Evolutionary conservation across 2,329 filamentous ascomycete genomes (phyloP), one percentile per base, ranked within the genome.

Genomic region (Rachicladosporium sp.): DNA sequence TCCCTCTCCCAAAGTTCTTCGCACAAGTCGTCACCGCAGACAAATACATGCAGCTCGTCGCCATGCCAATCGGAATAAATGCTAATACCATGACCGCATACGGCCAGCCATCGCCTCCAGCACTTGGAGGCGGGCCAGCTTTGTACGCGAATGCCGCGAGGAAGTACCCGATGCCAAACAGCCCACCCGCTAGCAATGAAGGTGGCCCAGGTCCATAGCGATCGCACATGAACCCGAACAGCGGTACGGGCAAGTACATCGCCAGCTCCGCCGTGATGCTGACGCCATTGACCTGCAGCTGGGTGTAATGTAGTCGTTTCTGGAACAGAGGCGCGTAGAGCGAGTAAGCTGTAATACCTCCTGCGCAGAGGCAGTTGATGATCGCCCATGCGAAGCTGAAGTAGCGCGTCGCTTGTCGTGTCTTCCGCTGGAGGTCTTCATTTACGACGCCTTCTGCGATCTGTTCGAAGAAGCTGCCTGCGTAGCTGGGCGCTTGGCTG

Each of bases 1-100:
- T 83, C 3, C 87, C 86, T 44, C 82, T 78, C 36, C 88, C 88
- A 63, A 96, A 98, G 64, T 96, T 98, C 76, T 98, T 98, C 29
- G 91, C 91, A 56, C 87, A 94, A 0, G 89, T 93, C 5, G 89
- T 89, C n/a, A 98, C 81, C 2, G 86, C 81, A 37, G 80, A 75
- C 41, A 96, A 70, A 60, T 96, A 98, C 77, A 96, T 87, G 59
- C 76, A 77, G 48, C 82, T 84, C 0, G 89, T 95, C 4, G 78
- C 89, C 46, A 80, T 73, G 2, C 91, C 91, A 42, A 98, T 78
- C 37, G 74, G 73, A 35, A 88, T 70, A 59, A 96, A 98, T 1
- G 87, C 80, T 39, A 85, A 57, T 4, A 95, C 67, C 89, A 98
- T 94, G 50, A 82, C 68, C 48, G 73, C 74, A 50, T 93, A 87